These are phyloP conservation scores for Xylariaceae sp. DNA, from an alignment of 2,329 filamentous ascomycete species.

Conservation along the genomic window DNA sequence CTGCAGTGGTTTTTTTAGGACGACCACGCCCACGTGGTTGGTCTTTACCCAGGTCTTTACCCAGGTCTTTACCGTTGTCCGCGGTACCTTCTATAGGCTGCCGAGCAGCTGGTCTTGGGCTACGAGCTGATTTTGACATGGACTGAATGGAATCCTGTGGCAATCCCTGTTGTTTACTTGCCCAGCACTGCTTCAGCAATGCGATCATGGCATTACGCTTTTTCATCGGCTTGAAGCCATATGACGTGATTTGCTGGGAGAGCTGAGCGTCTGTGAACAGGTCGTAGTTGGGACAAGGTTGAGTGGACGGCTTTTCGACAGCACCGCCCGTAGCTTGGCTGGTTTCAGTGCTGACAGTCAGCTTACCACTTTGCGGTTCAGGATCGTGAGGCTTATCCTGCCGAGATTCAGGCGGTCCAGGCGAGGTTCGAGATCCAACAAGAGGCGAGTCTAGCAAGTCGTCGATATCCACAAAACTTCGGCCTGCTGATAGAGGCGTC, in stretches of 20 bases:
- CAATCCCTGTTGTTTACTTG: slow-evolving; percentile 43
- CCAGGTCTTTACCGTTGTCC: slow-evolving; percentile 7
- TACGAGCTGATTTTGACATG: slow-evolving; percentile 21
- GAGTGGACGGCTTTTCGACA: not conserved
- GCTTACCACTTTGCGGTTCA: slow-evolving; percentile 11
- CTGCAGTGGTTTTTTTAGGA: slow-evolving; percentile 8
- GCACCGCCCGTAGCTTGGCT: not conserved
- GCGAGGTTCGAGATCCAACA: too few relatives aligned
- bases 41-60: too few relatives aligned
- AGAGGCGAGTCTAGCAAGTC: slow-evolving; percentile 26
- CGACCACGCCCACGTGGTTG: slow-evolving; percentile 13
- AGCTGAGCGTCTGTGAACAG: slow-evolving; percentile 59
- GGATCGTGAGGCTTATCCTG: slow-evolving; percentile 16
- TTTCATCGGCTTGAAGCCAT: slow-evolving; percentile 69
- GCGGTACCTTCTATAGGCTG: slow-evolving; percentile 4
- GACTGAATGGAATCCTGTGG: slow-evolving; percentile 8
- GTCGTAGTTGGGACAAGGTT: slow-evolving; percentile 51
- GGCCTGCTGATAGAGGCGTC: not conserved
- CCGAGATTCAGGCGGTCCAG: not conserved
- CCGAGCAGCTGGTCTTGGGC: slow-evolving; percentile 12
- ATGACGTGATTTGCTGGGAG: slow-evolving; percentile 54
- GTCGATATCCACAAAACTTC: slow-evolving; percentile 28
- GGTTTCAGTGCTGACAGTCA: not conserved
- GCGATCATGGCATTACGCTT: slow-evolving; percentile 64
- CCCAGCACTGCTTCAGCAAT: slow-evolving; percentile 66